Evolutionary conservation across 345 rosid species (phyloP), one percentile per base, ranked within the genome.

Genomic region (Eucalyptus sp.): DNA sequence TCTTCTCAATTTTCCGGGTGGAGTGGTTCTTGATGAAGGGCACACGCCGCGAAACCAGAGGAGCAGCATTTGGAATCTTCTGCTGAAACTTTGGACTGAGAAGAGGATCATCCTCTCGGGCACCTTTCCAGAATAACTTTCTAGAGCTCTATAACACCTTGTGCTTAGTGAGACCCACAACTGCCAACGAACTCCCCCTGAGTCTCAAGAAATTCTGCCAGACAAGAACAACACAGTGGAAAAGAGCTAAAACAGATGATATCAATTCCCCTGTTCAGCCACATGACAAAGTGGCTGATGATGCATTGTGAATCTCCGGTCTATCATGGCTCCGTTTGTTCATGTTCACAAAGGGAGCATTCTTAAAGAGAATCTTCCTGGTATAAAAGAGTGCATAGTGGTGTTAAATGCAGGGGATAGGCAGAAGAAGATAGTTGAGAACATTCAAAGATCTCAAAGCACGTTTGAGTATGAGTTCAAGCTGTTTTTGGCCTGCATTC

Each of bases 121-220:
- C 83, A 97, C 97, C 96, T 1, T 96, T 96, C 88, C 99, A 96
- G 92, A 97, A 97, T 50, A 97, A 96, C 81, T 96, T 94, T 64
- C 93, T 90, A 71, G 98, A 97, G 91, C 95, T 97, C 18, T 94
- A 87, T 41, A 97, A 95, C 86, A 93, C 94, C 27, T 87, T 97
- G 52, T 89, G 90, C 90, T 89, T 97, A 91, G 94, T 91, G 51
- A 91, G 93, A 27, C 97, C 96, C 13, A 91, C 91, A 52, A 92
- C 91, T 31, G 89, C 3, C 33, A 90, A 89, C 8, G 54, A 5
- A 49, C 87, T 92, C 58, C 90, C 81, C 86, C 50, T 41, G 81
- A 80, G 87, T 79, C 88, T 41, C 25, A 22, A 33, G 58, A 66
- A n/a, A 25, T 88, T 44, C 52, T 58, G 87, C 25, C 46, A 87